phyloP scores from a whole-genome alignment of 1,139 yeast genomes.

The Zygosaccharomyces sapae region DNA sequence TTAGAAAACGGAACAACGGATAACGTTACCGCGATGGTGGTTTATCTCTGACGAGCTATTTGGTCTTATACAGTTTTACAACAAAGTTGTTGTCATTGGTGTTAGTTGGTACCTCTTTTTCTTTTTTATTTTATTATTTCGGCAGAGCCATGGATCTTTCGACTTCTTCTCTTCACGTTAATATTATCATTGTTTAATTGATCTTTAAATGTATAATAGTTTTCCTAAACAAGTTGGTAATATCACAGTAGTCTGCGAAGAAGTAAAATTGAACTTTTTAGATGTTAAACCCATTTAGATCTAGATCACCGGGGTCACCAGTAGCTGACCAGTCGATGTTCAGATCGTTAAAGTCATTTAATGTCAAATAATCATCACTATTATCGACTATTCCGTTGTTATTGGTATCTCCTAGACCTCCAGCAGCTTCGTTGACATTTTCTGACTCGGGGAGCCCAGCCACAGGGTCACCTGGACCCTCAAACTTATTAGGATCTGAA shows the following conservation, averaged over 20 bases:
- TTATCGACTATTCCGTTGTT: slow-evolving; percentile 19
- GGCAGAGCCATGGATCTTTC: background rate
- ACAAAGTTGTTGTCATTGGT: slow-evolving; percentile 1
- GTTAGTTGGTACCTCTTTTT: slow-evolving; percentile 2
- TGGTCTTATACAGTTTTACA: slow-evolving; percentile 4
- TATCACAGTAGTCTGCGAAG: background rate
- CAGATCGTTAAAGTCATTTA: slow-evolving; percentile 36
- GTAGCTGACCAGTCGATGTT: slow-evolving; percentile 37
- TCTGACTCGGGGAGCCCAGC: background rate
- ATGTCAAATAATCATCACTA: slow-evolving; percentile 34
- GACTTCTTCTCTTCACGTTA: background rate
- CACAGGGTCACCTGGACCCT: background rate
- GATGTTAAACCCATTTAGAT: slow-evolving; percentile 32
- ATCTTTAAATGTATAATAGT: slow-evolving; percentile 5
- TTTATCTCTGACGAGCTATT: slow-evolving; percentile 24
- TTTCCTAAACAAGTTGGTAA: background rate
- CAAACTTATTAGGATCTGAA: slow-evolving; percentile 1
- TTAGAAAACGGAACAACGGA: slow-evolving; percentile 80
- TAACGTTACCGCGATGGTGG: slow-evolving; percentile 91
- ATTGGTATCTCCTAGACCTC: slow-evolving; percentile 4
- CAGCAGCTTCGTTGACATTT: background rate
- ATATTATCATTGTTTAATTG: slow-evolving; percentile 1
- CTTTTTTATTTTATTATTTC: background rate
- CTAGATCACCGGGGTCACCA: slow-evolving; percentile 32
- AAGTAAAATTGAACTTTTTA: slow-evolving; percentile 8